Conservation (phyloP, 495 filamentous ascomycete species). For the Glutinoglossum americanum region DNA sequence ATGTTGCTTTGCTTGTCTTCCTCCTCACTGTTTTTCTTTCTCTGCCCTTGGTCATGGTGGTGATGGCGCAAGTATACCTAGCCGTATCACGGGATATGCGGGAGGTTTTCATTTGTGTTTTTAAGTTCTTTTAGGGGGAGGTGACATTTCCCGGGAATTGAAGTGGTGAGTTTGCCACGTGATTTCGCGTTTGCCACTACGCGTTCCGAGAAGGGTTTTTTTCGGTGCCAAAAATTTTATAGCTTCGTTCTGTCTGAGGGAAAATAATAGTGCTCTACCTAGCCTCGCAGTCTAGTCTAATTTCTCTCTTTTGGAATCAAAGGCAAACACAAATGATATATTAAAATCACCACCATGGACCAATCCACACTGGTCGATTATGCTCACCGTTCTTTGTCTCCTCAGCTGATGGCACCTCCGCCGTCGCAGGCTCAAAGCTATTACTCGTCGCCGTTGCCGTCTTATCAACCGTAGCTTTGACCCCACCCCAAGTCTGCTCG, state of each 20-base stretch:
- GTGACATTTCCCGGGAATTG: neutral
- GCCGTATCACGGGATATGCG: neutral
- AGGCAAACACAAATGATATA: too few species aligned
- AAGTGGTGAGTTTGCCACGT: neutral
- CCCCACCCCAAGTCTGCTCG: neutral
- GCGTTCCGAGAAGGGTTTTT: neutral
- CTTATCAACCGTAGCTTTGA: neutral
- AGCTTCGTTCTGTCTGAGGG: too few species aligned
- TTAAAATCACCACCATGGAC: too few species aligned
- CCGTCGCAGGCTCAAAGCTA: too few species aligned
- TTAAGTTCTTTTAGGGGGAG: neutral
- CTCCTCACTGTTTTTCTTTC: neutral
- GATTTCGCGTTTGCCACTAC: neutral
- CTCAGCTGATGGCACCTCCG: too few species aligned
- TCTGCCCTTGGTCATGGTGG: neutral
- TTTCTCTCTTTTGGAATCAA: too few species aligned
- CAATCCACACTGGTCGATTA: too few species aligned
- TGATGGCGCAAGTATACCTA: neutral
- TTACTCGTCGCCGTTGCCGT: neutral
- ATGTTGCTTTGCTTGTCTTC: neutral
- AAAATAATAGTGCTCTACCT: too few species aligned
- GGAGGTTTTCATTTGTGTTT: neutral
- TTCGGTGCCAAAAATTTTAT: too few species aligned
- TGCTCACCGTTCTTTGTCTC: too few species aligned
- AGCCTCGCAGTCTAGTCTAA: too few species aligned